Base-by-base conservation (phyloP, 305 asterid species). In the Lippia alba region DNA sequence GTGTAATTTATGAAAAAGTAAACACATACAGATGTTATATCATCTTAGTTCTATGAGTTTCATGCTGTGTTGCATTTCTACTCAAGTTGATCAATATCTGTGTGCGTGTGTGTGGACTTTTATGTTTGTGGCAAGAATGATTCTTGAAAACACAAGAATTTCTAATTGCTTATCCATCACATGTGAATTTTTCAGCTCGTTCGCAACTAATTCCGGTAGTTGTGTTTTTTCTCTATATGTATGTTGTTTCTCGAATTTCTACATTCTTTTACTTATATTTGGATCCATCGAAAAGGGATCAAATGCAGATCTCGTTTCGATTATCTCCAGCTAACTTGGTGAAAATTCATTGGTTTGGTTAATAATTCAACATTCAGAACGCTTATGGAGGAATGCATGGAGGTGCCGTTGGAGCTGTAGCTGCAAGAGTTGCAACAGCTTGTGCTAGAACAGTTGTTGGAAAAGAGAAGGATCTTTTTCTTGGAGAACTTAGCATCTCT, bases 371-470 rank as follows among this genome's bases (percentile, higher is more conserved):
- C 14, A 18, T 24, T 46, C 76, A 89, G 95, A 91, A 89, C 69
- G 40, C 16, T 34, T 89, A 89, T 57, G 74, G 78, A 8, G 89
- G 90, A 67, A 74, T 91, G 96, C 93, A 91, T 34, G 97, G 97
- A 55, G 97, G 97, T 45, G 85, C 96, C 1, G 92, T 89, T 64
- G 96, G 81, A 16, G 80, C 92, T 67, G 89, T 86, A 30, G 85
- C 89, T 6, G 87, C 82, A 74, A 72, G 90, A 74, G 84, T 92
- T 55, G 86, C 96, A 11, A 71, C 39, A 70, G 96, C 89, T 69
- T 92, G 96, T 60, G 96, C 94, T 79, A 79, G 94, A 79, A 89
- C 97, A 48, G 81, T 89, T 1, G 89, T 86, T 19, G 91, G 87
- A 65, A 70, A 86, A 61, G 91, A 88, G 67, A 84, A 78, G 69